These are phyloP conservation scores for Oryza meridionalis DNA, from an alignment of 176 grass and related monocot genomes.

Conservation along the genomic window DNA sequence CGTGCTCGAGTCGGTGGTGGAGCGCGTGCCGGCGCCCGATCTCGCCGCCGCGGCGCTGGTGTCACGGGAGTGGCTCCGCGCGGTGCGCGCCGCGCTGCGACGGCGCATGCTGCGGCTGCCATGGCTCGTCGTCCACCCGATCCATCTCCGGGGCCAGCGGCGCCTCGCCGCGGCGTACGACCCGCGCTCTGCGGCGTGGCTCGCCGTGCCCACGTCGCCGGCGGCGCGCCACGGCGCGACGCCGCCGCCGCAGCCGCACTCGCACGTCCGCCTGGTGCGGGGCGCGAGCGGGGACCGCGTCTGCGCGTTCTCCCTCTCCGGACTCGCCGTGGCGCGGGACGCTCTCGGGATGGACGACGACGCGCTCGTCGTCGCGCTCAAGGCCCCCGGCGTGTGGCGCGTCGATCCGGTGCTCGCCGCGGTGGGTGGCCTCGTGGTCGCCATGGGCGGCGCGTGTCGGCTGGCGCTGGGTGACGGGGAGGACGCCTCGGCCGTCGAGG, in stretches of 20 bases:
- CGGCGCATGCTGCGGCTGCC: constrained; percentile 53
- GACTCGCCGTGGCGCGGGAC: constrained; percentile 51
- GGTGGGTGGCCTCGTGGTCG: constrained; percentile 63
- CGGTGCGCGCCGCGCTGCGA: constrained; percentile 60
- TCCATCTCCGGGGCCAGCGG: background rate
- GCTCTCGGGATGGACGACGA: constrained; percentile 43
- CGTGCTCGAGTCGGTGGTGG: constrained; percentile 72
- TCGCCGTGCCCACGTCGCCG: constrained; percentile 22
- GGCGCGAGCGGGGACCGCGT: constrained; percentile 45
- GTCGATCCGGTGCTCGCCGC: constrained; percentile 69
- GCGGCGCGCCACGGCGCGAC: constrained; percentile 30
- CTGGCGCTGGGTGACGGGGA: constrained; percentile 64
- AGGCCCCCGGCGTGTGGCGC: constrained; percentile 64
- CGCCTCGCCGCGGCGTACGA: constrained; percentile 48
- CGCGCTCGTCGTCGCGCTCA: constrained; percentile 21
- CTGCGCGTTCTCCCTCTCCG: constrained; percentile 47
- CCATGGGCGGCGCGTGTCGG: constrained; percentile 66
- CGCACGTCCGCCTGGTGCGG: constrained; percentile 22
- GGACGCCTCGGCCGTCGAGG: constrained; percentile 60
- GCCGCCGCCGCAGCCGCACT: constrained; percentile 32
- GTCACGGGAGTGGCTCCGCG: constrained; percentile 72
- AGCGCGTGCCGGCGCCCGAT: constrained; percentile 53
- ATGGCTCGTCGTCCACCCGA: constrained; percentile 69
- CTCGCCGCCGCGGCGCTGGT: constrained; percentile 70
- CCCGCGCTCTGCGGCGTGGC: constrained; percentile 62